phyloP scores from a whole-genome alignment of 768 basidiomycete genomes.

The Myochromella boudieri region DNA sequence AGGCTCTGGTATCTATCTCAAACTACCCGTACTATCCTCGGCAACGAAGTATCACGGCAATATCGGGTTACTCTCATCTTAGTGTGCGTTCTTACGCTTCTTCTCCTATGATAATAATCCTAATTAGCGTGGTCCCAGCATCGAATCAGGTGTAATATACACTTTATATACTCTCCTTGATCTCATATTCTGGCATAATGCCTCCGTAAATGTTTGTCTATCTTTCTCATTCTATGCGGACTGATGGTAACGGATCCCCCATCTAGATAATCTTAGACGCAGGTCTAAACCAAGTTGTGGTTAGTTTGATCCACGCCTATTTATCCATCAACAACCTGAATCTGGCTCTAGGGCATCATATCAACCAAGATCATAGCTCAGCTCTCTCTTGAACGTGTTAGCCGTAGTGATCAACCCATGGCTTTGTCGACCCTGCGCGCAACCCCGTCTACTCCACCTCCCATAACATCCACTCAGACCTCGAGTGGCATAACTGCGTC shows the following conservation, averaged over 20 bases:
- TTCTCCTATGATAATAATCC: not conserved
- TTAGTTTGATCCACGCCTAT: conserved; percentile 11
- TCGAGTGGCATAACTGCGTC: no score
- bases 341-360: no score
- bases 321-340: no score
- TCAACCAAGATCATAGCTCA: conserved; percentile 20
- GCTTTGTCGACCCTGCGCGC: no score
- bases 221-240: conserved; percentile 17
- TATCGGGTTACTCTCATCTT: conserved; percentile 34
- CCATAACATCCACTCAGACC: no score
- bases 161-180: conserved; percentile 31
- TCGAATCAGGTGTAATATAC: conserved; percentile 40
- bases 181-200: conserved; percentile 26
- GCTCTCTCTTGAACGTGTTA: conserved; percentile 8
- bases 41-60: conserved; percentile 25
- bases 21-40: conserved; percentile 25
- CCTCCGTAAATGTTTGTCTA: conserved; percentile 21
- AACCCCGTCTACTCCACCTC: no score
- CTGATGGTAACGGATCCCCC: not conserved
- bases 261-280: conserved; percentile 15
- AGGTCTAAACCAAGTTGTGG: conserved; percentile 20
- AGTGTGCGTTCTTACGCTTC: conserved; percentile 26
- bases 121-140: conserved; percentile 18
- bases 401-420: no score
- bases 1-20: conserved; percentile 33